Percentiles rank a stretch among this genome's conserved stretches.
Conservation (phyloP, 2,329 filamentous ascomycete species). For the Chalaropsis thielavioides region DNA sequence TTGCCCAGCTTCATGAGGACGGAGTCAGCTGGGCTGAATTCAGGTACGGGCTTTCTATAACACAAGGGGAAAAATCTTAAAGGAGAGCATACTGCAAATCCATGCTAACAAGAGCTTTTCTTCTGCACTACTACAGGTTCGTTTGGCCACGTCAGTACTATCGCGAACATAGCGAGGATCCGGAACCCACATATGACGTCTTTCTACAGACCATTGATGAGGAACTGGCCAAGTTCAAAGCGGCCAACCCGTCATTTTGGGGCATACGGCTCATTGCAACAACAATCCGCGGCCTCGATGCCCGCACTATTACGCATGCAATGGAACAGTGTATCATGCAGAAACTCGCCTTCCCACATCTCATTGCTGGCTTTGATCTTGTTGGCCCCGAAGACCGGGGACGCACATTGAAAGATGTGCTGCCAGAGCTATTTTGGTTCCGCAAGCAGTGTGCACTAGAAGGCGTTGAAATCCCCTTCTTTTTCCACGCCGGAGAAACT, state of each 20-base stretch:
- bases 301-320: slow-evolving; percentile 53
- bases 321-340: slow-evolving; percentile 81
- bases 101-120: neutral
- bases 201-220: slow-evolving; percentile 63
- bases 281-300: slow-evolving; percentile 47
- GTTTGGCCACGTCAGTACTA: slow-evolving; percentile 61
- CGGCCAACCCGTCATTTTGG: slow-evolving; percentile 60
- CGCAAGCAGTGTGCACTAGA: slow-evolving; percentile 67
- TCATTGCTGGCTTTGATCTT: slow-evolving; percentile 77
- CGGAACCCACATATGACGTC: slow-evolving; percentile 52
- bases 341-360: slow-evolving; percentile 62
- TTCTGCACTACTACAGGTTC: slow-evolving; percentile 31
- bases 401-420: slow-evolving; percentile 57
- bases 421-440: slow-evolving; percentile 89
- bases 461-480: slow-evolving; percentile 74
- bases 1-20: slow-evolving; percentile 59
- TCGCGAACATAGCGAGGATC: slow-evolving; percentile 45
- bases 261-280: slow-evolving; percentile 79
- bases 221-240: slow-evolving; percentile 62
- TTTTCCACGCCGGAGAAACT: slow-evolving; percentile 87
- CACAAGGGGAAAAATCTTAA: neutral
- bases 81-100: neutral
- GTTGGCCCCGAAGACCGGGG: slow-evolving; percentile 79
- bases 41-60: slow-evolving; percentile 27
- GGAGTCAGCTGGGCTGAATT: slow-evolving; percentile 77